Base-by-base conservation (phyloP, 2,329 filamentous ascomycete genomes). In the Exserohilum rostratum region DNA sequence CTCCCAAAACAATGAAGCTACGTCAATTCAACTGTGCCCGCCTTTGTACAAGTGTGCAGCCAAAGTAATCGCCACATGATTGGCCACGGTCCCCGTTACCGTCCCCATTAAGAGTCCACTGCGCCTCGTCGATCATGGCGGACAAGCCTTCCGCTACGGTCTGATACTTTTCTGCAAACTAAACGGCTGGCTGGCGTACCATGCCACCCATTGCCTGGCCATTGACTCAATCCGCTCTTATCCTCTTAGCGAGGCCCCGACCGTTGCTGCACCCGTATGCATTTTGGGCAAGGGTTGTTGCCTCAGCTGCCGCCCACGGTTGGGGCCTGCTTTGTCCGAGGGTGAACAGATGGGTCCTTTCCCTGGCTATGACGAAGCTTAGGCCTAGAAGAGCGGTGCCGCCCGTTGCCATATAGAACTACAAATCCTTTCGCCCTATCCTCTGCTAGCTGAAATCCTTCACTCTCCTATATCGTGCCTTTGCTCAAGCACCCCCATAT, bases 121-220 rank as follows among this genome's bases (percentile, higher is more conserved):
- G 20, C 30, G 29, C 29, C 25, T 22, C 29, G 46, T 50, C 42
- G 47, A 46, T 51, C 35, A 22, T 45, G 33, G 22, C 47, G 47
- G 42, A 17, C 40, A 51, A 39, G 31, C 31, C 22, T 46, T 27
- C 47, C 29, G 42, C 35, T 18, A 17, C 52, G 29, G 42, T 42
- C 18, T 50, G 34, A 29, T 38, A 25, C 40, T 50, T 45, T 15
- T 39, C 46, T 12, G 17, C 39, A 11, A 45, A 31, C 31, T 25
- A 27, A 33, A 51, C 40, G 9, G 35, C 45, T 46, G n/a, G 20
- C 30, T 55, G 35, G 40, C 42, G 47, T 46, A 27, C 35, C 47
- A 29, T 11, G 22, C 25, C 34, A 20, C 22, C 15, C 46, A n/a
- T 43, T 20, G 30, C 29, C 52, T 40, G 18, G 42, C 15, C 11